A percentile compares a stretch with the other conserved stretches of the same genome.
These are phyloP conservation scores for Fusarium protoensiforme DNA, from an alignment of 2,329 filamentous ascomycete species.

Conservation along the genomic window DNA sequence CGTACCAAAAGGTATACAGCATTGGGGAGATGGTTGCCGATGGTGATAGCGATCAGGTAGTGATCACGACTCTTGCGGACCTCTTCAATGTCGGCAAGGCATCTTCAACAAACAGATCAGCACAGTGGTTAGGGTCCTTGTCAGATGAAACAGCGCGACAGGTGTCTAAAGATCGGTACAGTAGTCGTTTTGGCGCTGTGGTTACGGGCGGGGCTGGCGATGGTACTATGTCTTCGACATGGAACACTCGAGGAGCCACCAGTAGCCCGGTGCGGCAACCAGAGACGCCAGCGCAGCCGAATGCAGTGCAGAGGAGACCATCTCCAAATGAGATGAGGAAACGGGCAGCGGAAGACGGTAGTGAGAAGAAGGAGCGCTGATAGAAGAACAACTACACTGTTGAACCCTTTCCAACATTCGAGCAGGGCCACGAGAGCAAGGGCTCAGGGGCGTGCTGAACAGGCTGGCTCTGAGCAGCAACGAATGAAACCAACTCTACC, in stretches of 20 bases:
- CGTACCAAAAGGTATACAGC: slow-evolving; percentile 47
- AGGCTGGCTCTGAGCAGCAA: no score
- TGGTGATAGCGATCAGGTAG: slow-evolving; percentile 52
- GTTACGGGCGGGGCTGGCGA: background rate
- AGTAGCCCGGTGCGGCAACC: background rate
- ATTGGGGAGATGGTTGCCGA: slow-evolving; percentile 52
- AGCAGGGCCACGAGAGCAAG: no score
- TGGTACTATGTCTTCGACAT: background rate
- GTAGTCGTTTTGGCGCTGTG: slow-evolving; percentile 28
- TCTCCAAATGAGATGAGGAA: slow-evolving; percentile 16
- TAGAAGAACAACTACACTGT: background rate
- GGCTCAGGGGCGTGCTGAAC: no score
- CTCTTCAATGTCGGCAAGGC: slow-evolving; percentile 54
- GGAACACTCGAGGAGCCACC: background rate
- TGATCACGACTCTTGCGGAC: slow-evolving; percentile 55
- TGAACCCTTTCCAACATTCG: no score
- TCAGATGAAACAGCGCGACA: slow-evolving; percentile 35
- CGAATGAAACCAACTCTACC: no score
- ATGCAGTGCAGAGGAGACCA: background rate
- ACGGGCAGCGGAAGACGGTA: background rate
- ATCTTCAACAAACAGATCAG: slow-evolving; percentile 46
- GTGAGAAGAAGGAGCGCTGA: background rate
- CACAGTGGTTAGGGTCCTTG: slow-evolving; percentile 52
- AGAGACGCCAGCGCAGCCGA: background rate
- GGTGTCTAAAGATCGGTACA: slow-evolving; percentile 34